Evolutionary conservation across 2,329 filamentous ascomycete species (phyloP), one percentile per base, ranked within the genome.

Genomic region (Cladosporium sp.): DNA sequence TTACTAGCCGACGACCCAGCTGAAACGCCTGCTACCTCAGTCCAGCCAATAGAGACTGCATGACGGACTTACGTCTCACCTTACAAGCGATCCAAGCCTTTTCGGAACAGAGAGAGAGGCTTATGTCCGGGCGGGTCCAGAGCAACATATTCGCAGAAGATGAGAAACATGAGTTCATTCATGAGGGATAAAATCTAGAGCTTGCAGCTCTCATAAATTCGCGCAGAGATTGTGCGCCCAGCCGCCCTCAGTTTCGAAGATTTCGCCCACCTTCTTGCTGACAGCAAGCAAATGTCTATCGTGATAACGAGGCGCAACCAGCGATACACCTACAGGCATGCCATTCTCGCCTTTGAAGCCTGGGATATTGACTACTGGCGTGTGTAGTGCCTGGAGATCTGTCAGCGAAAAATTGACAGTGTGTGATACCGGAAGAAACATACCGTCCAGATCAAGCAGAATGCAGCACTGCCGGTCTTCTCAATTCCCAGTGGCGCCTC

Each of bases 331-430:
- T 44, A 90, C 81, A 0, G 88, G 88, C 80, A 90, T 75, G 0
- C 80, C 82, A 66, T 84, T 80, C 34, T 79, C 78, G 0, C 88
- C 87, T 38, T 80, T 75, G 69, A 90, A 90, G 0, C 87, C 88
- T 0, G 87, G 87, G 0, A 90, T 74, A 67, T 90, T 90, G n/a
- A 90, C 75, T 0, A 87, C 85, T 0, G 88, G 88, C 0, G 81
- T 84, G 68, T 90, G 88, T 15, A 90, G 75, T 7, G 76, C 77
- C 70, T 65, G 44, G 10, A 11, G 4, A 7, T 6, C 1, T 28
- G 38, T 59, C 32, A 65, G 52, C 62, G 6, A 15, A 18, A 21
- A 10, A 18, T 41, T 28, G 11, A 34, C n/a, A 28, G 15, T 32
- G 18, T 26, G 2, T 3, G 2, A 5, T 18, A 8, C 4, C 1